These are phyloP conservation scores for Saturnispora sekii DNA, from an alignment of 805 yeast genomes.

Conservation along the genomic window DNA sequence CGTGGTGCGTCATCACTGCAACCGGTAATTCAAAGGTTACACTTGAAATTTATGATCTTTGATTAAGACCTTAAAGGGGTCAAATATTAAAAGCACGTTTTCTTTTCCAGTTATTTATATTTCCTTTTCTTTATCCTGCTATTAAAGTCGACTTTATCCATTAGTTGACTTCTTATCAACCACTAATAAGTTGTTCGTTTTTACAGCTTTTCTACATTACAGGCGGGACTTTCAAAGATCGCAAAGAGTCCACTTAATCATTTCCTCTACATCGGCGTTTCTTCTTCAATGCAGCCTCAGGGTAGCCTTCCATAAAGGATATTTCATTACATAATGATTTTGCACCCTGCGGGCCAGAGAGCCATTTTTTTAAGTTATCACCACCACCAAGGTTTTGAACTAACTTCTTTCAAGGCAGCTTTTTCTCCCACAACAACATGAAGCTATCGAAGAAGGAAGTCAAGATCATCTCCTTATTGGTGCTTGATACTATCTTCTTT, in stretches of 20 bases:
- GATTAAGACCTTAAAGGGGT: not conserved
- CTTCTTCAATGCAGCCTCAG: not conserved
- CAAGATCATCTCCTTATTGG: constrained; percentile 62
- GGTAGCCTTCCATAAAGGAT: not conserved
- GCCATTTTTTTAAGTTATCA: not conserved
- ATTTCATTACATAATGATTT: no score
- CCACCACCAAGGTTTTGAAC: constrained; percentile 1
- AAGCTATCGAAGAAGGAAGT: constrained; percentile 42
- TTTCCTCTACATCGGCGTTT: no score
- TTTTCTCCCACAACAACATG: constrained; percentile 8
- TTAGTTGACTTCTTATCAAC: not conserved
- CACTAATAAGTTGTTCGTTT: not conserved
- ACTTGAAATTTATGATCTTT: constrained; percentile 55
- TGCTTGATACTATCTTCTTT: constrained; percentile 74
- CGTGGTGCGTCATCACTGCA: constrained; percentile 82
- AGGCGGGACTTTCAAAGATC: no score
- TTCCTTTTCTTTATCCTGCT: not conserved
- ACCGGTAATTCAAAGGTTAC: constrained; percentile 50
- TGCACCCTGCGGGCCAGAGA: no score
- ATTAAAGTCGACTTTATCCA: not conserved
- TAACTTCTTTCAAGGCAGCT: not conserved
- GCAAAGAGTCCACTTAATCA: no score
- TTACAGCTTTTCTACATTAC: no score
- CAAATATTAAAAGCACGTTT: no score
- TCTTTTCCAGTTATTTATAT: not conserved